Base-by-base conservation (phyloP, 306 rosid genomes). In the Trifolium dubium region DNA sequence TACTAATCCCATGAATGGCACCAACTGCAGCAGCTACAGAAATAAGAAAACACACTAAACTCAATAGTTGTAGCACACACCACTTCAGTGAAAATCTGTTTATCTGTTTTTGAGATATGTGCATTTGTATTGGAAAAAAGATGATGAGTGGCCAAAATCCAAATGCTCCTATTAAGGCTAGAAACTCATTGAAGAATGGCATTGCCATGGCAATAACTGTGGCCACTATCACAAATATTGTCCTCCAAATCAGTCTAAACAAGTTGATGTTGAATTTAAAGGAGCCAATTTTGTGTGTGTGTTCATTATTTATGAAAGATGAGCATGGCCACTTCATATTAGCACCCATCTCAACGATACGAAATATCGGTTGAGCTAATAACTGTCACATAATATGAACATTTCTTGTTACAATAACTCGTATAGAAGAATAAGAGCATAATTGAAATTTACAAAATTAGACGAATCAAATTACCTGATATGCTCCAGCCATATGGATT, bases 111-210 rank as follows among this genome's bases (percentile, higher is more conserved):
- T 80, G 92, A 55, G 74, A 68, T 32, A 87, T 81, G 72, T 85
- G 86, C 91, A 89, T 88, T 85, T 89, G 83, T 62, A 91, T 13
- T 0, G 90, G 94, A 58, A 91, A 81, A 51, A 84, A 89, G 1
- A 88, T 85, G 2, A 80, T 83, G 35, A 87, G 82, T 0, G 91
- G 91, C 95, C 92, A 89, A 47, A 82, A 89, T 15, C 88, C 92
- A 3, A 85, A 6, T 40, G 89, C 90, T 55, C 90, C 95, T n/a
- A 89, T 86, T 3, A 91, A 67, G 3, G 83, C 87, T 3, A 91
- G 85, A 73, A 87, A 79, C 71, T 85, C 86, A 0, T 87, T 79
- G 90, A 88, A 89, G 64, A 87, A 89, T 0, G 91, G 88, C 79
- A 89, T 74, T 0, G 86, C 89, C 84, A 81, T 84, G 2, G 84